Percentiles rank a stretch among this genome's conserved stretches.
Evolutionary conservation across 306 rosid genomes (phyloP).

Genomic region (Abrus pulchellus): DNA sequence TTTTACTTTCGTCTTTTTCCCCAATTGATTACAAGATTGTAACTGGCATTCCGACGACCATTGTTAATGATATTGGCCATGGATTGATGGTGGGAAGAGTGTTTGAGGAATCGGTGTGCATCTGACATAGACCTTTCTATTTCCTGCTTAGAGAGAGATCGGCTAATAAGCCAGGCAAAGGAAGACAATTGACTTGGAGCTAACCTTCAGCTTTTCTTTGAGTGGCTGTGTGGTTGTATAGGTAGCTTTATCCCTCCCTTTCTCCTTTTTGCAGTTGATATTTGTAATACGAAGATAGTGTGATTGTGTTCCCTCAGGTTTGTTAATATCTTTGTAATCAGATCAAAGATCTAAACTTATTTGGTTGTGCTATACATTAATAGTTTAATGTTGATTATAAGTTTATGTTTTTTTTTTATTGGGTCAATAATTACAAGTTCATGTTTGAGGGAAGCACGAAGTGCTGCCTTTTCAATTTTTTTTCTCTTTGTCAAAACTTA

Average conservation of each 20-base stretch:
- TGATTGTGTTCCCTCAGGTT: slow-evolving; percentile 81
- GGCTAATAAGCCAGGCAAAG: slow-evolving; percentile 59
- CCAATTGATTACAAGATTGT: slow-evolving; percentile 72
- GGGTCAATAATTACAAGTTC: not conserved
- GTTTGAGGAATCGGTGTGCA: slow-evolving; percentile 67
- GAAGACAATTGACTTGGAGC: slow-evolving; percentile 81
- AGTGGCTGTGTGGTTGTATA: slow-evolving; percentile 90
- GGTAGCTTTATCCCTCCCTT: slow-evolving; percentile 63
- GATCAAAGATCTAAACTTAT: slow-evolving; percentile 65
- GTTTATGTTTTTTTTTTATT: slow-evolving; percentile 15
- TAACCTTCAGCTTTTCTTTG: slow-evolving; percentile 75
- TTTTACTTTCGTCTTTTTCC: slow-evolving; percentile 39
- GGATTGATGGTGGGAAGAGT: slow-evolving; percentile 53
- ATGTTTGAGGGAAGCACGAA: slow-evolving; percentile 46
- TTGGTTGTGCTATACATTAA: slow-evolving; percentile 63
- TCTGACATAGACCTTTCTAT: slow-evolving; percentile 83
- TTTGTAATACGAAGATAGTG: slow-evolving; percentile 87
- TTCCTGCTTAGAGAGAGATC: slow-evolving; percentile 74
- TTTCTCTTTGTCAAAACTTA: not conserved
- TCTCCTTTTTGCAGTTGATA: slow-evolving; percentile 62
- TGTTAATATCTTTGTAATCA: slow-evolving; percentile 88
- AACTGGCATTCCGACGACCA: slow-evolving; percentile 70
- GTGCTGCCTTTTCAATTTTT: slow-evolving; percentile 4
- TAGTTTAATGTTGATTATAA: slow-evolving; percentile 56
- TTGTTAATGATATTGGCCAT: slow-evolving; percentile 54